A percentile compares a stretch with the other conserved stretches of the same genome.
These are phyloP conservation scores for Canavalia ensiformis DNA, from an alignment of 306 rosid species.

Conservation along the genomic window DNA sequence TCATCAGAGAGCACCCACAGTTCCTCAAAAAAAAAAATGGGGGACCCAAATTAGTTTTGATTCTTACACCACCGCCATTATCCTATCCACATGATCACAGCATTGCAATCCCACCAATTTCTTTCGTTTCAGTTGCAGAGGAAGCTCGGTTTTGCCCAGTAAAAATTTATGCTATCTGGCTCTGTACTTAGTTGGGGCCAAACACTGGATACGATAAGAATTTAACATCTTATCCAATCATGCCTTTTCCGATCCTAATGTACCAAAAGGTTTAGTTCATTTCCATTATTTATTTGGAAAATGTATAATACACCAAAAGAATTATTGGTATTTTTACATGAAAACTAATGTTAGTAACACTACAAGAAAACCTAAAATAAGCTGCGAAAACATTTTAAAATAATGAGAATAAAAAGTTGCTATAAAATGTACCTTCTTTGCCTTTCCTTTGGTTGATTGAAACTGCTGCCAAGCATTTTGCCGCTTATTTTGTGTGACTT, in stretches of 20 bases:
- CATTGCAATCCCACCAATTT: not conserved
- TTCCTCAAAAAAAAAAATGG: no score
- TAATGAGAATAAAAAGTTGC: slow-evolving; percentile 14
- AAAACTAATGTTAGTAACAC: not conserved
- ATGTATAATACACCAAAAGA: no score
- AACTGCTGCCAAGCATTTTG: slow-evolving; percentile 99
- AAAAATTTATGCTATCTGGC: no score
- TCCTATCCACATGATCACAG: not conserved
- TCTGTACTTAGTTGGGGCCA: no score
- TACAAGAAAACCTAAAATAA: not conserved
- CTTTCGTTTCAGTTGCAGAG: not conserved
- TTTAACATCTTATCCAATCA: not conserved
- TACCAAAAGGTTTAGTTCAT: not conserved
- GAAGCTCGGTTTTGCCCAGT: no score
- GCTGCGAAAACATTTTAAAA: not conserved
- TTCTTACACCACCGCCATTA: not conserved
- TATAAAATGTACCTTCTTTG: slow-evolving; percentile 78
- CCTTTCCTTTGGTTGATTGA: slow-evolving; percentile 91
- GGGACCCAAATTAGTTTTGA: not conserved
- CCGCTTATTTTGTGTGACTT: slow-evolving; percentile 95
- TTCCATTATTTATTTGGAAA: not conserved
- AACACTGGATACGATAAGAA: not conserved
- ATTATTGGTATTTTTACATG: no score
- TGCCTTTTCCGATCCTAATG: not conserved
- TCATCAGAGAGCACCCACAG: no score